Base-by-base conservation (phyloP, 768 basidiomycete genomes). In the Paxillus rubicundulus region DNA sequence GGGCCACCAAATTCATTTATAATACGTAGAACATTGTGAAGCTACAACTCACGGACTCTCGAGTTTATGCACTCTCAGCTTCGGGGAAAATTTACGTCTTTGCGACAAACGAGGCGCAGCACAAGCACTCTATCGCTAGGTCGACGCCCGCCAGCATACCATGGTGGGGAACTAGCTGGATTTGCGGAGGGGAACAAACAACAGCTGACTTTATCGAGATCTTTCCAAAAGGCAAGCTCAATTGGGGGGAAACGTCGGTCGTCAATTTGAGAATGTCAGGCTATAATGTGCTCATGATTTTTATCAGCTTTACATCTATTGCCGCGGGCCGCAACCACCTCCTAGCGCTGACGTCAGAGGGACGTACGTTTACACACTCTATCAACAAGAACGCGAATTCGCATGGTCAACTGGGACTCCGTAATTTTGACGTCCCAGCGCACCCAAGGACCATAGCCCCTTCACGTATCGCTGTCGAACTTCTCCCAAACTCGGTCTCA, bases 331-430 rank as follows among this genome's bases (percentile, higher is more conserved):
- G 73, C 13, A 81, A 85, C 62, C 87, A 89, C 63, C 71, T 89
- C 9, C 77, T 89, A n/a, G 86, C 82, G 4, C 66, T 87, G 37
- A 87, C 87, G 9, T 85, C 83, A 9, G 53, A 70, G 34, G 92
- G 92, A 2, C 86, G 91, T 43, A 79, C 87, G 5, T 93, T 89
- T 64, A 80, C 84, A 2, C 82, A 91, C 61, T 90, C 94, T 0
- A 74, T 90, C 39, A 82, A 81, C 56, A 82, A 82, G 56, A 67
- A 78, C 9, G 93, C 88, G 27, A 98, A 98, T 69, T 72, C 79
- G 1, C 81, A 84, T 64, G 89, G 90, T 1, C 94, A 97, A 65
- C 82, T 98, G 8, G 94, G 93, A 7, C 77, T 89, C 58, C 81
- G 84, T 27, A 82, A 81, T 55, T 77, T 86, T 45, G 72, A 81